Percentiles rank a stretch among this genome's conserved stretches.
These are phyloP conservation scores for Cyclaneusma minus DNA, from an alignment of 2,329 filamentous ascomycete genomes.

Conservation along the genomic window DNA sequence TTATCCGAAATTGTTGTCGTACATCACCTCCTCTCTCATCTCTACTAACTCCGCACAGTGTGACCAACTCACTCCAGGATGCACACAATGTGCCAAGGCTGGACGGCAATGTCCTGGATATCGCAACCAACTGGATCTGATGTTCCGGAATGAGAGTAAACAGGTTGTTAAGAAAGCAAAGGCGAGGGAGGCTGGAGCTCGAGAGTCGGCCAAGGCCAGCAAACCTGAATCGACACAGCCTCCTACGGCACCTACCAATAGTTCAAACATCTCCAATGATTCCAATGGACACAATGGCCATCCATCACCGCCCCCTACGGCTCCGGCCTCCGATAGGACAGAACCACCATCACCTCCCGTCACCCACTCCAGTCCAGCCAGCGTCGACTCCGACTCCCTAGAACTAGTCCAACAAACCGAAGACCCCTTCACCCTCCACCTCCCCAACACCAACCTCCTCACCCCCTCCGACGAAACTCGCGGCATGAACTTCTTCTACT, in stretches of 20 bases:
- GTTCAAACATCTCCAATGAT: too few relatives aligned
- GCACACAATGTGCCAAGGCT: conserved; percentile 36
- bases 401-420: too few relatives aligned
- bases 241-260: too few relatives aligned
- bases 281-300: too few relatives aligned
- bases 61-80: conserved; percentile 32
- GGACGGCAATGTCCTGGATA: conserved; percentile 35
- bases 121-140: conserved; percentile 37
- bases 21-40: background rate
- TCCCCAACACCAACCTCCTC: conserved; percentile 6
- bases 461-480: too few relatives aligned
- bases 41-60: conserved; percentile 23
- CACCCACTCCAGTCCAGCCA: too few relatives aligned
- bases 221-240: too few relatives aligned
- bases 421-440: conserved; percentile 17
- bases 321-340: too few relatives aligned
- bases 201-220: too few relatives aligned
- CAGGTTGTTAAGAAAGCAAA: conserved; percentile 36
- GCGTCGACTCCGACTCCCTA: too few relatives aligned
- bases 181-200: conserved; percentile 14
- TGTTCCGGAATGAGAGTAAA: conserved; percentile 39
- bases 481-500: conserved; percentile 12
- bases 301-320: too few relatives aligned
- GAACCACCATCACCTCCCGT: too few relatives aligned
- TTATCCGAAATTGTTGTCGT: background rate